A percentile compares a stretch with the other conserved stretches of the same genome.
Conservation (phyloP, 1,284 basidiomycete species). For the Vanrija sp. region DNA sequence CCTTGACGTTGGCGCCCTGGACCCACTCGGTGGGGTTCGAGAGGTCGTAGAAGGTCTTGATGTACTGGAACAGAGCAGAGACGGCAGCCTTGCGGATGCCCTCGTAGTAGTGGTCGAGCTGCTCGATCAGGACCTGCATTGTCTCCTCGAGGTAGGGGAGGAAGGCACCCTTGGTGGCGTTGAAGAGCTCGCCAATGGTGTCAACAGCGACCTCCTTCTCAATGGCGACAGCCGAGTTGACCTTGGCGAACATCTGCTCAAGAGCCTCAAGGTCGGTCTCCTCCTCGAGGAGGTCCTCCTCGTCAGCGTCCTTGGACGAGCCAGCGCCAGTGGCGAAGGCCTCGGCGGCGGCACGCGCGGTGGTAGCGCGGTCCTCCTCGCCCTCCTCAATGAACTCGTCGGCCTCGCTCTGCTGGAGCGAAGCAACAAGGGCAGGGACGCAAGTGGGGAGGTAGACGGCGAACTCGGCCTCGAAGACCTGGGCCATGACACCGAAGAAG, state of each 20-base stretch:
- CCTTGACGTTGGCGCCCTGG: constrained; percentile 60
- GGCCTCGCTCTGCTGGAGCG: constrained; percentile 68
- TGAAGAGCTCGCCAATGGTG: constrained; percentile 88
- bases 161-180: constrained; percentile 77
- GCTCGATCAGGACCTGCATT: constrained; percentile 74
- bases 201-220: constrained; percentile 99
- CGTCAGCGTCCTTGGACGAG: constrained; percentile 55
- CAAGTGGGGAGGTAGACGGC: constrained; percentile 80
- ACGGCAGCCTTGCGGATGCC: constrained; percentile 94
- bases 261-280: constrained; percentile 78
- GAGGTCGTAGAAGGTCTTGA: constrained; percentile 89
- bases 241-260: constrained; percentile 60
- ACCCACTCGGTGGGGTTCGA: constrained; percentile 78
- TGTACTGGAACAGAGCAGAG: constrained; percentile 82
- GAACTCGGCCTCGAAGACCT: constrained; percentile 94
- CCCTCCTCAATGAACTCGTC: constrained; percentile 67
- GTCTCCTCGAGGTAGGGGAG: constrained; percentile 70
- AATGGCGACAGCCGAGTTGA: constrained; percentile 94
- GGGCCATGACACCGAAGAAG: constrained; percentile 97
- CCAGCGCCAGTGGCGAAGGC: constrained; percentile 64
- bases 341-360: constrained; percentile 40
- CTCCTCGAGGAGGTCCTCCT: constrained; percentile 61
- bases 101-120: constrained; percentile 93
- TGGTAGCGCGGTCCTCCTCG: constrained; percentile 35
- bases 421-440: constrained; percentile 78